Evolutionary conservation across 805 yeast genomes (phyloP).

Genomic region (Blastobotrys attinorum): DNA sequence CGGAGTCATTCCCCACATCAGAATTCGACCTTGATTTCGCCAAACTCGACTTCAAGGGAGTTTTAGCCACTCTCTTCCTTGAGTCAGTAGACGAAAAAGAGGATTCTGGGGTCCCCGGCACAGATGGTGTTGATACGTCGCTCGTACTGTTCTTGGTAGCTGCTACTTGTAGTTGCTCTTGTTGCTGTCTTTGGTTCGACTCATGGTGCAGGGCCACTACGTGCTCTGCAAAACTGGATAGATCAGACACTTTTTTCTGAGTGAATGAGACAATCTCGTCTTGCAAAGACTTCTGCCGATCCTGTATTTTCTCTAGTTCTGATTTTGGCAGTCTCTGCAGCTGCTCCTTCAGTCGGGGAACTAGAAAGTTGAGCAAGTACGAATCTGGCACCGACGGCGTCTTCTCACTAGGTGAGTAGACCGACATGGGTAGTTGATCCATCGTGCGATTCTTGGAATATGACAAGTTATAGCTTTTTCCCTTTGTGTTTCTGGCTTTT

Average conservation of each 20-base stretch:
- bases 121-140: not conserved
- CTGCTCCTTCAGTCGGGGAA: not conserved
- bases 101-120: too few relatives aligned
- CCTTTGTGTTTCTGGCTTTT: too few relatives aligned
- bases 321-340: not conserved
- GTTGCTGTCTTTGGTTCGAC: not conserved
- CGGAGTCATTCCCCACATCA: not conserved
- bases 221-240: not conserved
- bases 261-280: not conserved
- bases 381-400: not conserved
- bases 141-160: not conserved
- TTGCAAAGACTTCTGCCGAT: not conserved
- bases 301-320: not conserved
- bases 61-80: too few relatives aligned
- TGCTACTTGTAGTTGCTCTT: not conserved
- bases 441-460: not conserved
- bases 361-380: not conserved
- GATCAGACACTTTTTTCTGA: not conserved
- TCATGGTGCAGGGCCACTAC: not conserved
- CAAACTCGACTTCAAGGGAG: constrained; percentile 5
- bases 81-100: not conserved
- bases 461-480: too few relatives aligned
- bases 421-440: not conserved
- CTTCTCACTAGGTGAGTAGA: not conserved
- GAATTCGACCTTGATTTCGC: constrained; percentile 1